Conservation (phyloP, 1,139 yeast species). For the Pichia kudriavzevii region DNA sequence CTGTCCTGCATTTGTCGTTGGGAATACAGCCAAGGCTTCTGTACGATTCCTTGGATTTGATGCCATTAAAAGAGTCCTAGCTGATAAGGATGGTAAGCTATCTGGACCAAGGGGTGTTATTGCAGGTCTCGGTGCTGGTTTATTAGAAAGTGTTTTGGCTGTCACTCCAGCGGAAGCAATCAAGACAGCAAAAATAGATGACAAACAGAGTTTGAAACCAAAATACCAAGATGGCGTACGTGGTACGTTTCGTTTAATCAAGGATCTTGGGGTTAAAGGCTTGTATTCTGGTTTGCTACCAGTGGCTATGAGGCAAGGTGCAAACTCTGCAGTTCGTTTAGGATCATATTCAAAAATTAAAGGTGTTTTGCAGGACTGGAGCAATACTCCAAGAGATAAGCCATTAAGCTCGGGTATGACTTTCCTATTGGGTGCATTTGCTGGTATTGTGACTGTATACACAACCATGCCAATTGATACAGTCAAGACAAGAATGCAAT, state of each 20-base stretch:
- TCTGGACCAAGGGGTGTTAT: conserved; percentile 86
- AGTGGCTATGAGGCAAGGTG: conserved; percentile 90
- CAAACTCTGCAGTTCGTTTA: conserved; percentile 88
- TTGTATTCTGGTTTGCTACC: conserved; percentile 87
- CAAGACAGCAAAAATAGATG: conserved; percentile 93
- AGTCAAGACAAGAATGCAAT: conserved; percentile 96
- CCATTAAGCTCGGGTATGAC: conserved; percentile 78
- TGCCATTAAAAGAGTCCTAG: conserved; percentile 64
- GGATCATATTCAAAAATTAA: conserved; percentile 91
- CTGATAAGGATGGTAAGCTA: conserved; percentile 79
- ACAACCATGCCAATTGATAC: conserved; percentile 98
- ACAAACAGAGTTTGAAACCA: conserved; percentile 68
- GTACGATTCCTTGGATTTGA: conserved; percentile 92
- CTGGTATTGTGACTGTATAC: conserved; percentile 90
- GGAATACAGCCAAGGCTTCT: conserved; percentile 92
- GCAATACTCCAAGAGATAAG: conserved; percentile 55
- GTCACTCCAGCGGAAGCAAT: conserved; percentile 97
- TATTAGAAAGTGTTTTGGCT: conserved; percentile 83
- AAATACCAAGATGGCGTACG: conserved; percentile 61
- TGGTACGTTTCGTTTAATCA: conserved; percentile 50
- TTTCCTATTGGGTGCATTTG: conserved; percentile 84
- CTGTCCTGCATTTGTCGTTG: conserved; percentile 95
- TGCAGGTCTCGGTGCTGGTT: conserved; percentile 96
- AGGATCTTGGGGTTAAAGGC: conserved; percentile 76
- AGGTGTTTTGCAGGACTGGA: conserved; percentile 66